Base-by-base conservation (phyloP, 2,329 filamentous ascomycete genomes). In the Tolypocladium endophyticum region DNA sequence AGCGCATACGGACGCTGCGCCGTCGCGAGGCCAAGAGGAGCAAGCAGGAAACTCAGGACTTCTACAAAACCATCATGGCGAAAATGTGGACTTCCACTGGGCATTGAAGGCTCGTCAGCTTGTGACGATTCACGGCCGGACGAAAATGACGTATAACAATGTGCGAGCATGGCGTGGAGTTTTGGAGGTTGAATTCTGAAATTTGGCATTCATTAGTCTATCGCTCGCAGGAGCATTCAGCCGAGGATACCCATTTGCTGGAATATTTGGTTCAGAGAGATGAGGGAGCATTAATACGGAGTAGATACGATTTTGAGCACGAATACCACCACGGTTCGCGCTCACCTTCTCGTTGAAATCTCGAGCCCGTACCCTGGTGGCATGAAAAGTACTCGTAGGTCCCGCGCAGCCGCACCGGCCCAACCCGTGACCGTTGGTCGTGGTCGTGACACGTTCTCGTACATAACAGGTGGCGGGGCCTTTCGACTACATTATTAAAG, bases 41-140 rank as follows among this genome's bases (percentile, higher is more conserved):
- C n/a, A 63, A 63, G 50, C 58, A 64, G 55, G 68, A 72, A 56
- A 58, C 66, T 5, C 56, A 62, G 12, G 63, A 61, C 8, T 70
- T 63, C 57, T 70, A 60, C 43, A 61, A 59, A 33, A 61, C 60
- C 12, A 50, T 59, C 55, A 47, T 60, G 52, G 43, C 39, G 20
- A 30, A 53, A 20, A 59, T 56, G 18, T 41, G n/a, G 11, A 16
- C 53, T 33, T 20, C 23, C 20, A 12, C 35, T 18, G 20, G 28
- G 18, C 30, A 2, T 23, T 30, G 25, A 30, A 16, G 25, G 30
- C 16, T 53, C 20, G 35, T n/a, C 9, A n/a, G 18, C 20, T 4
- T 35, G 50, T 35, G 20, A 18, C 6, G 8, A 2, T 53, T 35
- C 12, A 18, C 20, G 9, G 28, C 50, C 50, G 7, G n/a, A n/a